phyloP scores from a whole-genome alignment of 805 yeast genomes.

The Clavispora vitiphila region DNA sequence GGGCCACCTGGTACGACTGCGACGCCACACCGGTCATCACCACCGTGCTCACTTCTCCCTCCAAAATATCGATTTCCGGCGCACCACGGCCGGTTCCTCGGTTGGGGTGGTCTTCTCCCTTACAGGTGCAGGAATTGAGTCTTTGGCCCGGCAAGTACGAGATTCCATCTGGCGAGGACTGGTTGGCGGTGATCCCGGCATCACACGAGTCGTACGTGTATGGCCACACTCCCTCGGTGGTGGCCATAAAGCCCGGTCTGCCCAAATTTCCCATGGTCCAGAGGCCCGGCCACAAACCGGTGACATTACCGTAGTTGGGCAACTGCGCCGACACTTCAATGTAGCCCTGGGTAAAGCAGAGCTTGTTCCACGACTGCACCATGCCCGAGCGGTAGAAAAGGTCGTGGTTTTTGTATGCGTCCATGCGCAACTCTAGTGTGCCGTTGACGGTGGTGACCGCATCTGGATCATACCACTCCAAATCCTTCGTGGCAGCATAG shows the following conservation, averaged over 20 bases:
- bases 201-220: constrained; percentile 35
- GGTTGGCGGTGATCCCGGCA: constrained; percentile 34
- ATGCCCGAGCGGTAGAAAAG: constrained; percentile 36
- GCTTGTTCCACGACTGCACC: constrained; percentile 37
- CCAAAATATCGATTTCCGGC: constrained; percentile 26
- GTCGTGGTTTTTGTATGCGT: constrained; percentile 33
- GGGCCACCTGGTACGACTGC: constrained; percentile 41
- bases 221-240: constrained; percentile 38
- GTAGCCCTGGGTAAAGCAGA: constrained; percentile 31
- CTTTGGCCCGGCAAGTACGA: constrained; percentile 35
- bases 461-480: constrained; percentile 43
- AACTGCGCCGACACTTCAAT: constrained; percentile 25
- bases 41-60: constrained; percentile 16
- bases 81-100: constrained; percentile 36
- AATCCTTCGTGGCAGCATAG: constrained; percentile 39
- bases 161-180: constrained; percentile 36
- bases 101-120: constrained; percentile 34
- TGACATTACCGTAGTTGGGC: constrained; percentile 27
- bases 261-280: constrained; percentile 38
- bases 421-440: constrained; percentile 30
- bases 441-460: constrained; percentile 39
- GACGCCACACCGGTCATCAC: constrained; percentile 20
- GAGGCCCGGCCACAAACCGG: constrained; percentile 37
- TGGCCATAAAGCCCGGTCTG: constrained; percentile 32
- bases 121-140: constrained; percentile 29